Conservation (phyloP, 1,284 basidiomycete genomes). For the Pseudozyma flocculosa region DNA sequence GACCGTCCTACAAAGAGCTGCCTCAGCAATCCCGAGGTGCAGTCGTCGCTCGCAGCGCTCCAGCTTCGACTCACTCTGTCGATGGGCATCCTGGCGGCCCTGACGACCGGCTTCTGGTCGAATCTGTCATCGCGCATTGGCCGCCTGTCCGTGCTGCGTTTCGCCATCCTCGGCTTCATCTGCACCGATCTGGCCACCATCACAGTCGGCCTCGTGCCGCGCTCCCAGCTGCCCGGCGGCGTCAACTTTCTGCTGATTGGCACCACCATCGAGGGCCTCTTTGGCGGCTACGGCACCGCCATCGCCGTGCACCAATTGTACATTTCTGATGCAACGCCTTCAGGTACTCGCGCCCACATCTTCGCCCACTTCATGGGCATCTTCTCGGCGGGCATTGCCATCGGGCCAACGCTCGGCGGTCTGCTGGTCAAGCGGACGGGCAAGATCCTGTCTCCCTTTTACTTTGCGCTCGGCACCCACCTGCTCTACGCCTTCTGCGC, state of each 20-base stretch:
- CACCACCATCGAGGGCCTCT: slow-evolving; percentile 75
- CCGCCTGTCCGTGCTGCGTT: slow-evolving; percentile 72
- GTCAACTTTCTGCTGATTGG: slow-evolving; percentile 79
- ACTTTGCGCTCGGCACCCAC: slow-evolving; percentile 38
- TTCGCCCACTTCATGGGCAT: slow-evolving; percentile 50
- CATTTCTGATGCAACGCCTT: slow-evolving; percentile 60
- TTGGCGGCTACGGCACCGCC: slow-evolving; percentile 82
- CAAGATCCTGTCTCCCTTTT: slow-evolving; percentile 42
- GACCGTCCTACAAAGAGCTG: slow-evolving; percentile 31
- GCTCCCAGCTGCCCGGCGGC: slow-evolving; percentile 58
- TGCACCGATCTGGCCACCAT: slow-evolving; percentile 66
- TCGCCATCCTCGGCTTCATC: slow-evolving; percentile 71
- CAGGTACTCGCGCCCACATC: slow-evolving; percentile 45
- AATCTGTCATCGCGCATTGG: slow-evolving; percentile 76
- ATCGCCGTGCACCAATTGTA: slow-evolving; percentile 79
- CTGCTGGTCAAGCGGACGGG: slow-evolving; percentile 42
- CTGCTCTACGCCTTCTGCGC: slow-evolving; percentile 37
- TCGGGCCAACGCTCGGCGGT: slow-evolving; percentile 54
- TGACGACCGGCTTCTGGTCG: slow-evolving; percentile 87
- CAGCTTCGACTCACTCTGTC: slow-evolving; percentile 66
- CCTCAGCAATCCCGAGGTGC: slow-evolving; percentile 34
- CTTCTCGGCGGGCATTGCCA: slow-evolving; percentile 44
- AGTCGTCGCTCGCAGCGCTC: slow-evolving; percentile 33
- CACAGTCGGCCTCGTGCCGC: slow-evolving; percentile 23
- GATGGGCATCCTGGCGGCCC: slow-evolving; percentile 76